These are phyloP conservation scores for Penicillium expansum DNA, from an alignment of 2,329 filamentous ascomycete genomes.

Conservation along the genomic window DNA sequence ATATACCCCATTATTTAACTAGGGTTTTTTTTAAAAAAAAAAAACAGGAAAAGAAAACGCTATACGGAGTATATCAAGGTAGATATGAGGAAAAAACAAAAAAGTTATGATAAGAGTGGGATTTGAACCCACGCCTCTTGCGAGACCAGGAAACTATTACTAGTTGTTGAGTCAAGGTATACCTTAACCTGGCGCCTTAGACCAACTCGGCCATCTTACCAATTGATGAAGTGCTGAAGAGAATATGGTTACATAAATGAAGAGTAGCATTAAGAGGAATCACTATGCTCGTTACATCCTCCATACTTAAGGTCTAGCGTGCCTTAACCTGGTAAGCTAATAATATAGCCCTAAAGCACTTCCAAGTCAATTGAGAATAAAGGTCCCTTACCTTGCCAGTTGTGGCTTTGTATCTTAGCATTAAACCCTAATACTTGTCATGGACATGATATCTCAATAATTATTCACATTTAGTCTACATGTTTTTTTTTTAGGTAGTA, in stretches of 20 bases:
- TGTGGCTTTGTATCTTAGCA: neutral
- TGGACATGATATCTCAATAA: neutral
- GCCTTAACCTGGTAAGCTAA: no score
- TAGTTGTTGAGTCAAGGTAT: constrained; percentile 23
- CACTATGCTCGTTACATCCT: no score
- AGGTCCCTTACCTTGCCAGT: neutral
- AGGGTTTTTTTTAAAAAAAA: no score
- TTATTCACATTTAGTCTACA: constrained; percentile 1
- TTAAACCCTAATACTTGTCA: neutral
- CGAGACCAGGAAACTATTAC: constrained; percentile 13
- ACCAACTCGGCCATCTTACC: constrained; percentile 40
- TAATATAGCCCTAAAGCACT: no score
- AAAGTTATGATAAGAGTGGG: constrained; percentile 12
- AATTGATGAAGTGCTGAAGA: neutral
- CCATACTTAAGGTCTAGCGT: no score
- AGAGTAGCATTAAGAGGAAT: no score
- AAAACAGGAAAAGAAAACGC: no score
- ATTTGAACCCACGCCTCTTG: constrained; percentile 12
- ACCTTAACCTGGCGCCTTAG: constrained; percentile 38
- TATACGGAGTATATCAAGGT: no score
- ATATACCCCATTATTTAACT: no score
- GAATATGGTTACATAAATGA: neutral
- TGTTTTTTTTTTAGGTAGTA: neutral
- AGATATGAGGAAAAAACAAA: no score
- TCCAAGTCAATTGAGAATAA: neutral